Base-by-base conservation (phyloP, 2,329 filamentous ascomycete genomes). In the Fusarium sp. region DNA sequence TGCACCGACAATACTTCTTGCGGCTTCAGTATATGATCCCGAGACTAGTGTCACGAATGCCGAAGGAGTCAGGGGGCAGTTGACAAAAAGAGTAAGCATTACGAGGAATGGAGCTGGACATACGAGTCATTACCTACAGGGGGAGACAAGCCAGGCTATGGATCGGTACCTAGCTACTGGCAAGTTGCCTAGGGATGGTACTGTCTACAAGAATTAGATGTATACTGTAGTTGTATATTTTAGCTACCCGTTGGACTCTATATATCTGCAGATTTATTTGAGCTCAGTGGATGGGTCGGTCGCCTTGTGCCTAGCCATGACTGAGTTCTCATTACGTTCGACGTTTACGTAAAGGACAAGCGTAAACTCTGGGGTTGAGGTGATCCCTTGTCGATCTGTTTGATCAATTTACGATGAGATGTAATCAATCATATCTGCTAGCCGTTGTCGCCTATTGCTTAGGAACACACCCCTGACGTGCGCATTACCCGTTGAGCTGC, bases 31-130 rank as follows among this genome's bases (percentile, higher is more conserved):
- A 4, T 72, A 59, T 25, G 74, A 75, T 40, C 72, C 74, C 3
- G 66, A 68, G 54, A 63, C 59, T 1, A 74, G 72, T 12, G 18
- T 71, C 7, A 57, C 61, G 2, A 74, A 72, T 66, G 64, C 72
- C 2, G 63, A 73, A 9, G 65, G 68, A 1, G 59, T 75, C 4
- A 61, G 65, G 9, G 61, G 70, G 42, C 72, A 75, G 37, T 28
- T 76, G 43, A 55, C 62, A 7, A 59, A 12, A 5, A 37, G 74
- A 3, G 69, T 76, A 11, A 74, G 66, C n/a, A 65, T 76, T 7
- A 73, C 60, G 5, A 66, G 72, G 34, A 70, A 75, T 30, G 74
- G 72, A 3, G 21, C 63, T 21, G 74, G 74, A 6, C 74, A 76
- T 12, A 75, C 71, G 4, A 75, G 66, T 30, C 66, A 74, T 11